Base-by-base conservation (phyloP, 1,284 basidiomycete genomes). In the Moesziomyces globuligerus region DNA sequence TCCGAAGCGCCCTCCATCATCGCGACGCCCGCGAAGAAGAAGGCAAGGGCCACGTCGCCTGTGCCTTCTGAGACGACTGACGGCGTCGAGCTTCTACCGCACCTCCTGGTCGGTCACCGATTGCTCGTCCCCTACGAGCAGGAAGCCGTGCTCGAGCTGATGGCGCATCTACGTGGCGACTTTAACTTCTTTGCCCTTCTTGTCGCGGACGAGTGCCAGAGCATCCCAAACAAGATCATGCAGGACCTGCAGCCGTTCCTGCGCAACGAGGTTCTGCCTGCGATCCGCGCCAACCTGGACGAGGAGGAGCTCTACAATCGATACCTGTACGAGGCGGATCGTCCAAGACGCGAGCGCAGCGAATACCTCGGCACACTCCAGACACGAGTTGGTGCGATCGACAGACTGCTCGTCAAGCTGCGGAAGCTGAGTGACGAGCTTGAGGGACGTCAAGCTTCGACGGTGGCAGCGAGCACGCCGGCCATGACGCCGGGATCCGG, bases 111-210 rank as follows among this genome's bases (percentile, higher is more conserved):
- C 17, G 37, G 8, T 8, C 37, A 38, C 10, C n/a, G 37, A 11
- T 15, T 32, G 13, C 13, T 32, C n/a, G 10, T n/a, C n/a, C n/a
- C n/a, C 10, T 9, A 11, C 38, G 21, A 24, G 11, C 7, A 56
- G 17, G 32, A 40, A 10, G 32, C 38, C 24, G 48, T 48, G n/a
- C 40, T 64, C 21, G 18, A 34, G 20, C 48, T 56, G 1, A 56
- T 64, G 60, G 60, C 53, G 11, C n/a, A 48, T 8, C 48, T 64
- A 7, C 53, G 60, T 9, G 48, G 21, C 44, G 48, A 52, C 37
- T 64, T 48, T 29, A 56, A 56, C 53, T 56, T 56, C 28, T 48
- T 64, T 41, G 43, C 48, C 0, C 53, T 56, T 11, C 23, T 45
- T 13, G 53, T 56, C 9, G 48, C 53, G 1, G 20, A 50, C 3